phyloP scores from a whole-genome alignment of 345 rosid species.

The Syzygium aromaticum region DNA sequence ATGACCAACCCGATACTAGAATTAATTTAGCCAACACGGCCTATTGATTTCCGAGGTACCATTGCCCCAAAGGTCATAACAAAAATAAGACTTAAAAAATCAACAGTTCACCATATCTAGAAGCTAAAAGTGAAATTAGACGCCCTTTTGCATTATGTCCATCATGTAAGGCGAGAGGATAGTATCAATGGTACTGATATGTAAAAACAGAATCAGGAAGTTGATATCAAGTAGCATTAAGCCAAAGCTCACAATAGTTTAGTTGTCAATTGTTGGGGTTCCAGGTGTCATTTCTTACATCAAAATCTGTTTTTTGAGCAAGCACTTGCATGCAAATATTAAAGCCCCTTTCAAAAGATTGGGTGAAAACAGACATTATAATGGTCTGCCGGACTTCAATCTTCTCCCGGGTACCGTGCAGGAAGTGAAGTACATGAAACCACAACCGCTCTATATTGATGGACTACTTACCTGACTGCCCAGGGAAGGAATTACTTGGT shows the following conservation, averaged over 20 bases:
- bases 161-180: neutral
- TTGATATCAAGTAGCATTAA: neutral
- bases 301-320: neutral
- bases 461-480: conserved; percentile 58
- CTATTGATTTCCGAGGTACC: neutral
- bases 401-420: neutral
- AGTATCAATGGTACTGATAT: neutral
- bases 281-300: neutral
- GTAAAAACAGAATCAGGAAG: neutral
- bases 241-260: neutral
- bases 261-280: neutral
- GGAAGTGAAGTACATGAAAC: neutral
- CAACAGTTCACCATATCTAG: neutral
- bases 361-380: neutral
- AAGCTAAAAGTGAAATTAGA: neutral
- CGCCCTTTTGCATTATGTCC: neutral
- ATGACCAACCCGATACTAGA: neutral
- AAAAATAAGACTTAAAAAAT: neutral
- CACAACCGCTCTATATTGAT: neutral
- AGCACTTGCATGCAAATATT: neutral
- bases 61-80: neutral
- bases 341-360: neutral
- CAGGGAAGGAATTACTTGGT: conserved; percentile 87
- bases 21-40: neutral
- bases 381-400: neutral